A percentile compares a stretch with the other conserved stretches of the same genome.
Conservation (phyloP, 169 alveolate genomes). For the Theileria parva region DNA sequence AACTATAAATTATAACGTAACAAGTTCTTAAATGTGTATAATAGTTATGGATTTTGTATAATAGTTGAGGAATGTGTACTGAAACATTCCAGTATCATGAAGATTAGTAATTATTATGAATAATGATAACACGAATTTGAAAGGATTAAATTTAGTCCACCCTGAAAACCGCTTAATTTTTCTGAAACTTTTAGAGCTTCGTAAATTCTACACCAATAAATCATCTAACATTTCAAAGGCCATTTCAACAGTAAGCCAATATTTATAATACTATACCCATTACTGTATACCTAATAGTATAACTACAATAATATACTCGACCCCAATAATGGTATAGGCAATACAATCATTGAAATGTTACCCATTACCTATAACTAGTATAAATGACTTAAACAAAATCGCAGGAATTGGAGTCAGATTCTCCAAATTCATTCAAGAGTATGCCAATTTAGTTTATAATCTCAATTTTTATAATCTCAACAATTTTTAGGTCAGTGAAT, state of each 20-base stretch:
- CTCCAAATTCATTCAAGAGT: constrained; percentile 30
- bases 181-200: constrained; percentile 31
- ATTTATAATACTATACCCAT: not conserved
- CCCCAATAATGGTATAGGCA: constrained; percentile 35
- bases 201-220: constrained; percentile 12
- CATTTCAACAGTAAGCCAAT: constrained; percentile 17
- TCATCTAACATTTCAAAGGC: not conserved
- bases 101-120: not conserved
- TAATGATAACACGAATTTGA: not conserved
- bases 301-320: not conserved
- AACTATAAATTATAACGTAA: too few species aligned
- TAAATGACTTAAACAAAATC: constrained; percentile 59
- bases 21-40: not conserved
- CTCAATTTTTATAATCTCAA: too few species aligned
- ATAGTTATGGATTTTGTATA: not conserved
- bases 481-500: not conserved
- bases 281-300: not conserved
- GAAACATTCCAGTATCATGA: not conserved
- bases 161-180: constrained; percentile 50
- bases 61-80: not conserved
- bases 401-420: constrained; percentile 71
- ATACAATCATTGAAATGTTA: constrained; percentile 60
- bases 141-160: constrained; percentile 50
- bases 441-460: not conserved
- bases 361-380: constrained; percentile 68